phyloP scores from a whole-genome alignment of 495 filamentous ascomycete species.

The Neurospora tetraspora region DNA sequence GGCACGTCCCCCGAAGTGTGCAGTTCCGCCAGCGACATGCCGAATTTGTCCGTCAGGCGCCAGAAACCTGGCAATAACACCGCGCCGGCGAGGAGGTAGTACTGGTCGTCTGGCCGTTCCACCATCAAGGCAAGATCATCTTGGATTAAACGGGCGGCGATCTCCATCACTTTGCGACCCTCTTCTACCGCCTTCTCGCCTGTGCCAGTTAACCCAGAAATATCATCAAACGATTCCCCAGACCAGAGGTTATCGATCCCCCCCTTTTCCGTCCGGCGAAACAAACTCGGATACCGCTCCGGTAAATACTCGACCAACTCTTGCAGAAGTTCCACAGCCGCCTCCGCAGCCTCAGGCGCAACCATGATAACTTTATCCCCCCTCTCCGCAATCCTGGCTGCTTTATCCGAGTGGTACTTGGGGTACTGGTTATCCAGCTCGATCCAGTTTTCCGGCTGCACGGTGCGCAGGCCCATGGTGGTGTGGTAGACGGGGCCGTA shows the following conservation, averaged over 20 bases:
- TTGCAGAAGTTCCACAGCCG: constrained; percentile 69
- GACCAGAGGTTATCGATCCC: constrained; percentile 67
- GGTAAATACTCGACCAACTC: constrained; percentile 69
- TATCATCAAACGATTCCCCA: constrained; percentile 64
- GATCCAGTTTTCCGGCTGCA: constrained; percentile 82
- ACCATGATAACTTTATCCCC: constrained; percentile 61
- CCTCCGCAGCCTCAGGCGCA: constrained; percentile 63
- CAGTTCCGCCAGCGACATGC: constrained; percentile 75
- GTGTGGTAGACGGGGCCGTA: constrained; percentile 64
- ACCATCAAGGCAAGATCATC: constrained; percentile 87
- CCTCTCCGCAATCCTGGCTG: constrained; percentile 57
- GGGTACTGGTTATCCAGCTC: constrained; percentile 79
- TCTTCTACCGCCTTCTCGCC: constrained; percentile 53
- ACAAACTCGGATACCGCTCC: constrained; percentile 70
- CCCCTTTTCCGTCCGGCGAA: constrained; percentile 43
- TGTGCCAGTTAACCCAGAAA: neutral
- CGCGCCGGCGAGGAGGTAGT: constrained; percentile 73
- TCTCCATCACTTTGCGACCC: constrained; percentile 52
- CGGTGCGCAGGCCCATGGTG: constrained; percentile 72
- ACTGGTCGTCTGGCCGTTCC: constrained; percentile 61
- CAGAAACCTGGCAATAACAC: constrained; percentile 81
- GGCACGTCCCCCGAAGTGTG: constrained; percentile 78
- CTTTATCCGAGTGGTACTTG: constrained; percentile 67
- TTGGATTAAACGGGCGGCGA: constrained; percentile 62
- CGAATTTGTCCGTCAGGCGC: constrained; percentile 76